phyloP scores from a whole-genome alignment of 441 rosid genomes.

The Euphorbia schlechtendalii region DNA sequence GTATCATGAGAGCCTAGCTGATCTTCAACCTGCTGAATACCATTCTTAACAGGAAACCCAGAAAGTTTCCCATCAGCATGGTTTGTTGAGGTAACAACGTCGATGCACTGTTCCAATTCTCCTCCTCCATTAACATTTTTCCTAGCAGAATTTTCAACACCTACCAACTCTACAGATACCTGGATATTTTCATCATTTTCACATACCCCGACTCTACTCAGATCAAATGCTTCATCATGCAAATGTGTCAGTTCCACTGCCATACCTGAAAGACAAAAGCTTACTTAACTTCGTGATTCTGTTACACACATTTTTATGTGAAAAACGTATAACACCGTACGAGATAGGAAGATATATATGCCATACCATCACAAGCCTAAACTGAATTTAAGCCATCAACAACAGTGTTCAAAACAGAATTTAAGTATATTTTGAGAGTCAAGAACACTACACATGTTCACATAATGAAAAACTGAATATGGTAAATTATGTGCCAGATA shows the following conservation, averaged over 20 bases:
- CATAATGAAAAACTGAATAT: neutral
- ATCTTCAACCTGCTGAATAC: slow-evolving; percentile 29
- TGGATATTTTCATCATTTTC: slow-evolving; percentile 33
- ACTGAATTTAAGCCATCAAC: neutral
- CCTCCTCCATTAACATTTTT: slow-evolving; percentile 29
- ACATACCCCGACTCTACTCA: slow-evolving; percentile 44
- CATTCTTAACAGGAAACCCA: slow-evolving; percentile 29
- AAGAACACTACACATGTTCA: neutral
- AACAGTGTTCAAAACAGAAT: neutral
- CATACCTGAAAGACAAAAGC: slow-evolving; percentile 51
- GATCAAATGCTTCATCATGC: slow-evolving; percentile 61
- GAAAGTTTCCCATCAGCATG: slow-evolving; percentile 35
- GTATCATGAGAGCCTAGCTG: slow-evolving; percentile 15
- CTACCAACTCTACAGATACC: slow-evolving; percentile 36
- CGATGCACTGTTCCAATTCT: slow-evolving; percentile 33
- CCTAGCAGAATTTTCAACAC: slow-evolving; percentile 33
- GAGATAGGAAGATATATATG: too few relatives aligned
- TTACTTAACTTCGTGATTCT: neutral
- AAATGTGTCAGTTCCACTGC: slow-evolving; percentile 47
- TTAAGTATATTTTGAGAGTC: neutral
- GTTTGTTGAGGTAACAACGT: slow-evolving; percentile 27
- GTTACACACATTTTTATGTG: neutral
- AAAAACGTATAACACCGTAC: neutral
- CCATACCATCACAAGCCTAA: neutral
- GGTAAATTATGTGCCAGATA: neutral